These are phyloP conservation scores for Phytophthora ohioensis DNA, from an alignment of 352 stramenopile genomes.

Conservation along the genomic window DNA sequence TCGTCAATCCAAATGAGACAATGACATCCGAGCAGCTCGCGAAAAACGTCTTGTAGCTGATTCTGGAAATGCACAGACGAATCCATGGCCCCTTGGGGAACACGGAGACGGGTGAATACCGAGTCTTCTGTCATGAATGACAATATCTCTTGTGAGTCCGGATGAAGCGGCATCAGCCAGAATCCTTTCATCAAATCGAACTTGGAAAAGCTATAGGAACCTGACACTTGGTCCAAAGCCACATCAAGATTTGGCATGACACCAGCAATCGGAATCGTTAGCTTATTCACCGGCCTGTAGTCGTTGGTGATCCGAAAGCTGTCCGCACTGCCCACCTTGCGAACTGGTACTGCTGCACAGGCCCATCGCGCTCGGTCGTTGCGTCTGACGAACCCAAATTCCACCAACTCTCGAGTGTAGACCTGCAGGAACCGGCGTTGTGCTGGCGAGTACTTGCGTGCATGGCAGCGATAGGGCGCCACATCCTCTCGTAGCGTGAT, in stretches of 20 bases:
- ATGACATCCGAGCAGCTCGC: slow-evolving; percentile 7
- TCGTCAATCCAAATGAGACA: slow-evolving; percentile 43
- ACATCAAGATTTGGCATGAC: slow-evolving; percentile 29
- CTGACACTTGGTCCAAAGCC: not conserved
- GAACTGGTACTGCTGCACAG: slow-evolving; percentile 30
- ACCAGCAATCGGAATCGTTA: slow-evolving; percentile 26
- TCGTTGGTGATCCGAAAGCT: slow-evolving; percentile 37
- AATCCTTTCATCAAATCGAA: slow-evolving; percentile 41
- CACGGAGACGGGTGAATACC: slow-evolving; percentile 24
- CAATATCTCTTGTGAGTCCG: slow-evolving; percentile 30
- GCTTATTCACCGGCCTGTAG: slow-evolving; percentile 31
- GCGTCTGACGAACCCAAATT: slow-evolving; percentile 19
- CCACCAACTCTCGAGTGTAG: slow-evolving; percentile 25
- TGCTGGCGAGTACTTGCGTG: slow-evolving; percentile 23
- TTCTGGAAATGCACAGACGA: slow-evolving; percentile 23
- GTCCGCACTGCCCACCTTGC: slow-evolving; percentile 18
- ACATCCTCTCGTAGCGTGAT: slow-evolving; percentile 17
- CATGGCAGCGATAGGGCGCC: slow-evolving; percentile 26
- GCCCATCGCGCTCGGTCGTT: slow-evolving; percentile 30
- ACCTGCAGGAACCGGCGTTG: slow-evolving; percentile 24
- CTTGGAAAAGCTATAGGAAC: slow-evolving; percentile 7
- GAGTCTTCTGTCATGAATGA: slow-evolving; percentile 35
- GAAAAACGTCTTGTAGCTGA: slow-evolving; percentile 22
- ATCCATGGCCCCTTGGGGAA: slow-evolving; percentile 19
- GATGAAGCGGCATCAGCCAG: slow-evolving; percentile 35